Percentiles rank a stretch among this genome's conserved stretches.
Conservation (phyloP, 2,329 filamentous ascomycete species). For the Ophiosphaerella narmari region DNA sequence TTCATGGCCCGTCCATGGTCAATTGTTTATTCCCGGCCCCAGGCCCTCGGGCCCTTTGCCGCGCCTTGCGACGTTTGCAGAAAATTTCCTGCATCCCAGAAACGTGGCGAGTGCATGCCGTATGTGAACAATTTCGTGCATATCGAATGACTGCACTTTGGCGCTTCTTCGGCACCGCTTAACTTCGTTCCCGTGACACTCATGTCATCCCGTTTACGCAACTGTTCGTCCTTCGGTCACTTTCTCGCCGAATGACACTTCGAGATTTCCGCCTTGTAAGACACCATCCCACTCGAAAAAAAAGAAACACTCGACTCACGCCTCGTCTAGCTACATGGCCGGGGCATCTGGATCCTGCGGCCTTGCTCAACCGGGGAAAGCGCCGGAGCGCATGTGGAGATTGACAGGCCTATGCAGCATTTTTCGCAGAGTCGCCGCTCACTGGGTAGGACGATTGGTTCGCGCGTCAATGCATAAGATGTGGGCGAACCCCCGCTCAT, state of each 20-base stretch:
- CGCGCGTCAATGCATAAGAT: constrained; percentile 23
- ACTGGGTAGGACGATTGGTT: constrained; percentile 1
- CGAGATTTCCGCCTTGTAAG: background rate
- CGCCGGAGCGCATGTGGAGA: constrained; percentile 29
- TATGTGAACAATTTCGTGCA: background rate
- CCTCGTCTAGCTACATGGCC: constrained; percentile 15
- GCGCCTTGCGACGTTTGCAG: constrained; percentile 8
- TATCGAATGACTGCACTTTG: background rate
- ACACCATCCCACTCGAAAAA: constrained; percentile 15
- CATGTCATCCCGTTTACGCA: background rate
- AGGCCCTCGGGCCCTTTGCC: constrained; percentile 12
- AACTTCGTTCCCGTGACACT: background rate
- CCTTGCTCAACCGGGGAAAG: constrained; percentile 6
- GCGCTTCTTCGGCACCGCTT: background rate
- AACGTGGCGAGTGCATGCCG: constrained; percentile 3
- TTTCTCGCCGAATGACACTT: background rate
- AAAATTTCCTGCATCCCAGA: constrained; percentile 15
- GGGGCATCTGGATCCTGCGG: background rate
- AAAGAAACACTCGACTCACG: constrained; percentile 30
- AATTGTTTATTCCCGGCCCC: constrained; percentile 10
- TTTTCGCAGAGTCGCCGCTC: constrained; percentile 18
- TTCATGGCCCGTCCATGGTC: constrained; percentile 6
- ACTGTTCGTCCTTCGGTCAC: background rate
- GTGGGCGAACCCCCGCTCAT: constrained; percentile 22
- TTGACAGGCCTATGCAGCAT: constrained; percentile 14